Percentiles rank a stretch among this genome's conserved stretches.
These are phyloP conservation scores for Cutaneotrichosporon cavernicola DNA, from an alignment of 1,284 basidiomycete genomes.

Conservation along the genomic window DNA sequence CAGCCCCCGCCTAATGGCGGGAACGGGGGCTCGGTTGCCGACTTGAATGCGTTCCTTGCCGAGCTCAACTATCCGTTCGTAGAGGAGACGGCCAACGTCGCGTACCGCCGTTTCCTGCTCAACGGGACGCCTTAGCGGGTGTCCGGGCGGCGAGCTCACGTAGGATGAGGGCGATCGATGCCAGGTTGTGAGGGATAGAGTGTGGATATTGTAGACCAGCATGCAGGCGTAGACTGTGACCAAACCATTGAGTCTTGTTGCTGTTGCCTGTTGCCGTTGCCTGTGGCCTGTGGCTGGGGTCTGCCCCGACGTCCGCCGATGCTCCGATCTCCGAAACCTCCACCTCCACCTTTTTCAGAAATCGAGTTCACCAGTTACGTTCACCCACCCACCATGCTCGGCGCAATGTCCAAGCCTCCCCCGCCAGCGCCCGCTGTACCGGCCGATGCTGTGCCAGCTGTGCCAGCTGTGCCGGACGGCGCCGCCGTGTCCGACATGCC, in stretches of 20 bases:
- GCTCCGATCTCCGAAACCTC: neutral
- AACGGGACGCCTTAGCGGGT: neutral
- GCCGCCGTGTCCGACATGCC: neutral
- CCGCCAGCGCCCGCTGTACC: neutral
- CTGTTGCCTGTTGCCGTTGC: no score
- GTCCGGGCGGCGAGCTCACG: no score
- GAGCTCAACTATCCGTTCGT: constrained; percentile 82
- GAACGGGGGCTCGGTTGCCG: constrained; percentile 56
- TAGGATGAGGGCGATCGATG: neutral
- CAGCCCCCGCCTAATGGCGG: constrained; percentile 68
- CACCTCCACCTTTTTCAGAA: neutral
- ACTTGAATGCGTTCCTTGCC: constrained; percentile 71
- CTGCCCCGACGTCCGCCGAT: neutral
- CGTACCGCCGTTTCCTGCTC: constrained; percentile 73
- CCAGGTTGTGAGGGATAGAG: neutral
- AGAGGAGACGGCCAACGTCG: constrained; percentile 88
- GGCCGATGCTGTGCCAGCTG: neutral
- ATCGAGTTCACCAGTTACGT: no score
- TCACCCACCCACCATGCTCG: neutral
- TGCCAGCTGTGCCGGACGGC: neutral
- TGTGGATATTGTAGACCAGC: constrained; percentile 1
- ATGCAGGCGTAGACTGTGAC: neutral
- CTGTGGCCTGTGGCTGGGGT: no score
- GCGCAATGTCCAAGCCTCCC: neutral
- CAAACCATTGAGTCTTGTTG: no score